Percentiles rank a stretch among this genome's conserved stretches.
phyloP scores from a whole-genome alignment of 176 grass and related monocot species.

The Dactylis glomerata region DNA sequence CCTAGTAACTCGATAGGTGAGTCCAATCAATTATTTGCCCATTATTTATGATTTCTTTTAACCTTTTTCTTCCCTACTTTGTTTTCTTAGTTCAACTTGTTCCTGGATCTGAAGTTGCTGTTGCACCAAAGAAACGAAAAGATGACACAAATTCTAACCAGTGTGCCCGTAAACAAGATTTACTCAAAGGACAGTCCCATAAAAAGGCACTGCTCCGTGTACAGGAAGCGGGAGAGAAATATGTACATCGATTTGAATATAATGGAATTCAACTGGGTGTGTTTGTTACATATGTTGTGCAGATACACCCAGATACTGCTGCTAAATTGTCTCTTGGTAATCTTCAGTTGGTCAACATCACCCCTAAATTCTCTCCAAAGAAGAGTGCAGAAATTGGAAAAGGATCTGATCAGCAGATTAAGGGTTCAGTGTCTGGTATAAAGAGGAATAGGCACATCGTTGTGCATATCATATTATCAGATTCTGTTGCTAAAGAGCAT shows the following conservation, averaged over 20 bases:
- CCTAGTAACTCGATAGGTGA: constrained; percentile 42
- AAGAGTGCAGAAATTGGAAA: background rate
- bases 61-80: background rate
- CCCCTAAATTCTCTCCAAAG: constrained; percentile 30
- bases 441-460: constrained; percentile 26
- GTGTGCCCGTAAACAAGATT: constrained; percentile 32
- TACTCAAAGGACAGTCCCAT: constrained; percentile 31
- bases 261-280: constrained; percentile 45
- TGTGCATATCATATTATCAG: constrained; percentile 45
- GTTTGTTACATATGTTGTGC: constrained; percentile 43
- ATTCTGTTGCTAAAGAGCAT: constrained; percentile 56
- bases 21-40: background rate
- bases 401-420: constrained; percentile 20
- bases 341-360: constrained; percentile 9
- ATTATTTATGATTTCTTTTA: background rate
- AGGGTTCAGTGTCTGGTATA: background rate
- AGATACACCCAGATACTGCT: constrained; percentile 66
- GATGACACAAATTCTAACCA: background rate
- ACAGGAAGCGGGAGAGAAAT: constrained; percentile 42
- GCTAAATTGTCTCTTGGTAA: constrained; percentile 40
- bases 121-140: constrained; percentile 59
- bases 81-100: constrained; percentile 59
- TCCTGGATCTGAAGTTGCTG: constrained; percentile 63
- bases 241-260: constrained; percentile 46
- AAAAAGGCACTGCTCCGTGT: constrained; percentile 63